These are phyloP conservation scores for Ophiosphaerella korrae DNA, from an alignment of 2,329 filamentous ascomycete genomes.

Conservation along the genomic window DNA sequence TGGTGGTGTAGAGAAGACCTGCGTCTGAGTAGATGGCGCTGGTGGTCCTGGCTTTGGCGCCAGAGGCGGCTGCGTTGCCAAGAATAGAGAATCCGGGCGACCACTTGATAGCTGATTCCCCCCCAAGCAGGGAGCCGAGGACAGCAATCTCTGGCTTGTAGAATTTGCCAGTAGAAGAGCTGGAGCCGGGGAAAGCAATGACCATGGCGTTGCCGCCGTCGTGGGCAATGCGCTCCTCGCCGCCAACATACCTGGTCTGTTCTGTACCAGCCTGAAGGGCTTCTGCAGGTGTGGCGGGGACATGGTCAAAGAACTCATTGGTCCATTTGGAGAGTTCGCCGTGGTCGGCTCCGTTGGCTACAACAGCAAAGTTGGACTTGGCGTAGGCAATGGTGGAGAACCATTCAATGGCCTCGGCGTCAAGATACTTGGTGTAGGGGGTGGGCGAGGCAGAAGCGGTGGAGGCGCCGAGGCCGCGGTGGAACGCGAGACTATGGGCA, in stretches of 20 bases:
- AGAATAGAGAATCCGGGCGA: slow-evolving; percentile 89
- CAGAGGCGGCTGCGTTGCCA: slow-evolving; percentile 72
- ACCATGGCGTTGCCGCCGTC: slow-evolving; percentile 79
- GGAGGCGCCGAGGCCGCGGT: slow-evolving; percentile 84
- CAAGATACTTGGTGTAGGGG: slow-evolving; percentile 79
- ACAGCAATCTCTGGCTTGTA: slow-evolving; percentile 92
- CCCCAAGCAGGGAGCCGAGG: slow-evolving; percentile 86
- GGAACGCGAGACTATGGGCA: slow-evolving; percentile 86
- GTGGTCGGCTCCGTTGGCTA: slow-evolving; percentile 84
- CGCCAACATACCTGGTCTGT: slow-evolving; percentile 87
- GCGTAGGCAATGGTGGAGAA: slow-evolving; percentile 82
- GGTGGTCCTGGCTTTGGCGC: slow-evolving; percentile 72
- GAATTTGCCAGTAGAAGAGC: slow-evolving; percentile 70
- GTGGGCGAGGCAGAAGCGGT: slow-evolving; percentile 74
- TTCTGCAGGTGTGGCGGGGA: slow-evolving; percentile 57
- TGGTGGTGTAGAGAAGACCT: slow-evolving; percentile 82
- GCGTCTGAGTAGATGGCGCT: slow-evolving; percentile 92
- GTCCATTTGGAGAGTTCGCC: slow-evolving; percentile 85
- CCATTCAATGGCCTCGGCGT: slow-evolving; percentile 72
- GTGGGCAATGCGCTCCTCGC: slow-evolving; percentile 87
- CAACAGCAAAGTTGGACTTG: slow-evolving; percentile 88
- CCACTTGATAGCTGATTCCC: slow-evolving; percentile 94
- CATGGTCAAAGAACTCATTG: slow-evolving; percentile 83
- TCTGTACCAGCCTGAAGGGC: slow-evolving; percentile 60
- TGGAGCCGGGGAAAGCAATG: slow-evolving; percentile 90